Conservation (phyloP, 2,329 filamentous ascomycete species). For the Colletotrichum navitas region DNA sequence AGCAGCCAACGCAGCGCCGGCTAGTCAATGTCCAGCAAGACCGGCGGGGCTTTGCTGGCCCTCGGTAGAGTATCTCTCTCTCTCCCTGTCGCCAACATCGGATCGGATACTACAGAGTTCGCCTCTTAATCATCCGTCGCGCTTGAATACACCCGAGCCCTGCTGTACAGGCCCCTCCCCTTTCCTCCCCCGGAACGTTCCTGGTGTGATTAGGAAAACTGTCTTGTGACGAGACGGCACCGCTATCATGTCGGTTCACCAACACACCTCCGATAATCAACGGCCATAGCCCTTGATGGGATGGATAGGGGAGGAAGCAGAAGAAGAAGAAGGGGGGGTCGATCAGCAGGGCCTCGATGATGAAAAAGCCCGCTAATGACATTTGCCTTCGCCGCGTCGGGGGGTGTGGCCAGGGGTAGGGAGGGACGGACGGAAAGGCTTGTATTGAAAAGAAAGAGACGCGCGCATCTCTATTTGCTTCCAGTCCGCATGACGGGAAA, state of each 20-base stretch:
- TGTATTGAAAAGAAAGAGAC: not conserved
- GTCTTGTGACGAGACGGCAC: not conserved
- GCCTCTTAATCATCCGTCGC: not conserved
- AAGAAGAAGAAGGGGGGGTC: not conserved
- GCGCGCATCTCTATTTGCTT: not conserved
- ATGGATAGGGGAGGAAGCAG: not conserved
- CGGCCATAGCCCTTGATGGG: conserved; percentile 12
- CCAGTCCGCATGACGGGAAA: not conserved
- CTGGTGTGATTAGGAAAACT: not conserved
- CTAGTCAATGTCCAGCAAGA: not conserved
- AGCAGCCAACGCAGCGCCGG: not conserved
- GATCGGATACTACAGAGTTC: not conserved
- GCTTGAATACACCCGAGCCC: not conserved
- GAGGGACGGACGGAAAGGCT: no score
- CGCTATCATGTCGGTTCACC: not conserved
- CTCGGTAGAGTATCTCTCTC: not conserved
- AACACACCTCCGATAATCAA: conserved; percentile 11
- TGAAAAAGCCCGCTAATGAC: conserved; percentile 7
- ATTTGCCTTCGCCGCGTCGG: not conserved
- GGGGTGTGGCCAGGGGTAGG: not conserved
- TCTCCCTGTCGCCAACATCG: not conserved
- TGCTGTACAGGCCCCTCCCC: not conserved
- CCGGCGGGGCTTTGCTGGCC: no score
- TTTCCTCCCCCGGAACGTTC: not conserved
- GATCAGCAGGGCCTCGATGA: conserved; percentile 24